Conservation (phyloP, 2,329 filamentous ascomycete species). For the Seiridium cupressi region DNA sequence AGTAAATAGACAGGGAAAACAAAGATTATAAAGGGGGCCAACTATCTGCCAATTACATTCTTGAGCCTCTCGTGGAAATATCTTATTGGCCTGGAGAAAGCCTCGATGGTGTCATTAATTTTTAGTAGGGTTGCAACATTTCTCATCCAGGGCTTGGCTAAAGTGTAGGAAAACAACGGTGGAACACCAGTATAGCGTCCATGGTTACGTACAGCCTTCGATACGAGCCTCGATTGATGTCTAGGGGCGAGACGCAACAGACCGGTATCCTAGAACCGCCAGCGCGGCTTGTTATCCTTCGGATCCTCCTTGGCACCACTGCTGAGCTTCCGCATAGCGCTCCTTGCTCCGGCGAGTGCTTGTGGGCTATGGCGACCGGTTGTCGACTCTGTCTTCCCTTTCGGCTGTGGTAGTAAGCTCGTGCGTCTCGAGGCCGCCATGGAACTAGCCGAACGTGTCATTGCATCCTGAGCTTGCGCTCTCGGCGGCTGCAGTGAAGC, state of each 20-base stretch:
- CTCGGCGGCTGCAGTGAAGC: slow-evolving; percentile 51
- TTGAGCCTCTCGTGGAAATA: neutral
- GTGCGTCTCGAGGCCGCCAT: slow-evolving; percentile 48
- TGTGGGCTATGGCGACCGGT: slow-evolving; percentile 49
- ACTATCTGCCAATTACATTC: neutral
- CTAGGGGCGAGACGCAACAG: neutral
- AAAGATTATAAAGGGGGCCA: neutral
- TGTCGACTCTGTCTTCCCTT: slow-evolving; percentile 27
- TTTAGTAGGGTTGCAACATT: too few species aligned
- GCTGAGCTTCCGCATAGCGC: slow-evolving; percentile 38
- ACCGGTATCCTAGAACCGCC: slow-evolving; percentile 35
- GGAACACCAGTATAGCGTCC: too few species aligned
- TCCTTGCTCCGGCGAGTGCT: slow-evolving; percentile 42
- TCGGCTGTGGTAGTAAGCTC: slow-evolving; percentile 53
- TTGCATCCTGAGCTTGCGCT: slow-evolving; percentile 26
- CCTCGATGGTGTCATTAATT: too few species aligned
- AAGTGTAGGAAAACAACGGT: too few species aligned
- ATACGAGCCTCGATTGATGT: too few species aligned
- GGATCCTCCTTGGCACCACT: slow-evolving; percentile 24
- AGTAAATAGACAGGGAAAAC: neutral
- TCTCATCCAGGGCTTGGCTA: too few species aligned
- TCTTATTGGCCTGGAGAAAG: neutral
- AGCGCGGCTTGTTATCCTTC: slow-evolving; percentile 47
- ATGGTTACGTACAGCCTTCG: too few species aligned
- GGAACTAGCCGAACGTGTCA: slow-evolving; percentile 54